Base-by-base conservation (phyloP, 108 stramenopile genomes). In the Conticribra weissflogii region DNA sequence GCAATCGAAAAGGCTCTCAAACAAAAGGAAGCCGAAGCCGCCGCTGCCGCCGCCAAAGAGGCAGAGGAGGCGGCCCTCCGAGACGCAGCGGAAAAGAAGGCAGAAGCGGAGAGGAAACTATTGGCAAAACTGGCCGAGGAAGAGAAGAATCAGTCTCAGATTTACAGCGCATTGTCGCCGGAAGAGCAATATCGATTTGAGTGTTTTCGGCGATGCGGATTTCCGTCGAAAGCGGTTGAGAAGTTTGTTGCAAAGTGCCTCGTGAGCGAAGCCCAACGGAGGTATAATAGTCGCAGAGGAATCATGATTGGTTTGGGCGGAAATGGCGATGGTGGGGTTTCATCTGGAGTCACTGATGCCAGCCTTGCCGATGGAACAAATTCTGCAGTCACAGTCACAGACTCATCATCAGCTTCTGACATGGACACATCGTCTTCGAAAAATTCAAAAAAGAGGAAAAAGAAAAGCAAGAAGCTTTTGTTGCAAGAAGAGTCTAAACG, bases 201-300 rank as follows among this genome's bases (percentile, higher is more conserved):
- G 31, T 76, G 75, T 41, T 81, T 76, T 66, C 74, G 80, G 58
- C 60, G 75, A 54, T 76, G 80, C 54, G 75, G 60, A 7, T 81
- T 81, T 59, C 53, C 76, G 21, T 72, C 71, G 0, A 53, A 46
- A 46, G 52, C 71, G 24, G 62, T 81, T 22, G 75, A 77, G 41
- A 54, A 54, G 21, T 81, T 81, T 53, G 75, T 81, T 3, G 75
- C 80, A 0, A 34, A 76, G 21, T 59, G 62, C 28, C 51, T 81
- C 27, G 64, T 73, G 23, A 63, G 53, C 22, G 76, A 76, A 55
- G 76, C 69, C 0, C 31, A 72, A 29, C 63, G 29, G 17, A 47
- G 80, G 16, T 72, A 51, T 56, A 19, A 54, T 14, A 29, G 46
- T 1, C 48, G 75, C 44, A 66, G 54, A 49, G 60, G 76, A n/a